phyloP scores from a whole-genome alignment of 805 yeast species.

The Suhomyces kilbournensis region DNA sequence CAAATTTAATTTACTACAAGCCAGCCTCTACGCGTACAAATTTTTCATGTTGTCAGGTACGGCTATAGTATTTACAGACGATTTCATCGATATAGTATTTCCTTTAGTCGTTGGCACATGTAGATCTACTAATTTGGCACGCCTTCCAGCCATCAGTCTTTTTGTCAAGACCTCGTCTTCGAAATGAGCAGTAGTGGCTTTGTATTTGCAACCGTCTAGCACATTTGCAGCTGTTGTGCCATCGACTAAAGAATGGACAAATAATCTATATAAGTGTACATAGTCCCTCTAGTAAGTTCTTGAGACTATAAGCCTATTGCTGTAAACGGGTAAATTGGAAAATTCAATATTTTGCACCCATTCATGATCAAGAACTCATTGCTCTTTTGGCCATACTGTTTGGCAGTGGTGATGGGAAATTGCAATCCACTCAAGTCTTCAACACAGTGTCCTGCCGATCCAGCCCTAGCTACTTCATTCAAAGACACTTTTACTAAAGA shows the following conservation, averaged over 20 bases:
- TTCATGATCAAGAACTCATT: background rate
- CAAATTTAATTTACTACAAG: background rate
- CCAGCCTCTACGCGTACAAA: background rate
- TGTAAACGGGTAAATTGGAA: background rate
- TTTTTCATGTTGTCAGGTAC: background rate
- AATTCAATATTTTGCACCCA: background rate
- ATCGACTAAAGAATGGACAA: background rate
- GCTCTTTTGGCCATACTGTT: background rate
- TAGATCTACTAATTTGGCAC: background rate
- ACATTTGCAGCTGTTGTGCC: background rate
- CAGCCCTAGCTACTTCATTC: constrained; percentile 29
- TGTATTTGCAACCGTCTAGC: background rate
- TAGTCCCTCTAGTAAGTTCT: background rate
- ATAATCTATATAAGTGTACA: background rate
- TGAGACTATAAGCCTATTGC: background rate
- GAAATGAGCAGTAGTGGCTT: background rate
- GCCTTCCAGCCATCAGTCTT: background rate
- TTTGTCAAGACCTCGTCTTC: background rate
- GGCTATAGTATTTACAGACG: background rate
- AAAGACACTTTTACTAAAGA: constrained; percentile 21
- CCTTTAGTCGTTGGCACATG: background rate
- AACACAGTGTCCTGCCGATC: constrained; percentile 23
- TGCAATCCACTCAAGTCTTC: constrained; percentile 29
- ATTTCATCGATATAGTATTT: background rate
- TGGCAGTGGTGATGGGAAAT: constrained; percentile 7